These are phyloP conservation scores for cucumber (Cucumis sativus) DNA, from an alignment of 306 rosid species.

Conservation along the genomic window Cucumber_9930_V3 NC_026661.2:21723501-21724000, in stretches of 20 bases:
- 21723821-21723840: background rate
- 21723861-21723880: no score
- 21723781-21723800: background rate
- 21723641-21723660: background rate
- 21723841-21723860: background rate
- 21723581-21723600: background rate
- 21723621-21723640: background rate
- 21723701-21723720: background rate
- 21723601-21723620: background rate
- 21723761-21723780: background rate
- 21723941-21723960: no score
- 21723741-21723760: background rate
- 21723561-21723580: background rate
- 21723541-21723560: background rate
- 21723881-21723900: no score
- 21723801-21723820: background rate
- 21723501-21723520: background rate
- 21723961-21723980: no score
- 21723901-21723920: no score
- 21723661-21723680: background rate
- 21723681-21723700: background rate
- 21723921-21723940: no score
- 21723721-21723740: background rate
- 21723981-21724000: no score
- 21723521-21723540: background rate